Evolutionary conservation across 805 yeast genomes (phyloP).

Genomic region (Nakazawaea wyomingensis): DNA sequence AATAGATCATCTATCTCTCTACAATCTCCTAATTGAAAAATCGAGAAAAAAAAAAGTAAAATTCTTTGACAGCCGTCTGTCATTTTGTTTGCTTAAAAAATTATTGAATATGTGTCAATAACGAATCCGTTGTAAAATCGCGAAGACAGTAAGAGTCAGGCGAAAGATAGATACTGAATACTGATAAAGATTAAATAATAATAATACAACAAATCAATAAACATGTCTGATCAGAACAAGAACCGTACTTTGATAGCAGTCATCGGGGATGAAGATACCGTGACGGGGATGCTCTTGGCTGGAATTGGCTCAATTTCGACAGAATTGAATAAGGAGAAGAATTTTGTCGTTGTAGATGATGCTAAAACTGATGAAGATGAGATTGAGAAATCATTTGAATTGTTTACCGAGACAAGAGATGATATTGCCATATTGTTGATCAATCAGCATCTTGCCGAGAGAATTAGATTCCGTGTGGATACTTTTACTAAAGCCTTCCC

Average conservation of each 20-base stretch:
- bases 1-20: too few species aligned
- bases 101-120: neutral
- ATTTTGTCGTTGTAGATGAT: slow-evolving; percentile 77
- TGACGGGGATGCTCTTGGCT: slow-evolving; percentile 91
- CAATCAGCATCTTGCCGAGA: slow-evolving; percentile 92
- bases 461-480: slow-evolving; percentile 78
- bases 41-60: too few species aligned
- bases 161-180: too few species aligned
- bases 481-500: slow-evolving; percentile 88
- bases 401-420: slow-evolving; percentile 67
- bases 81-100: too few species aligned
- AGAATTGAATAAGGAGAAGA: slow-evolving; percentile 58
- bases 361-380: slow-evolving; percentile 74
- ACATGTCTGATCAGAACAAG: slow-evolving; percentile 32
- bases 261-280: slow-evolving; percentile 96
- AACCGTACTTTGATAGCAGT: slow-evolving; percentile 86
- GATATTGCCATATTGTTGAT: slow-evolving; percentile 91
- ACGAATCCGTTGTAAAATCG: neutral
- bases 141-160: too few species aligned
- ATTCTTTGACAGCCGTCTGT: too few species aligned
- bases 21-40: too few species aligned
- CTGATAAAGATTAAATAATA: too few species aligned
- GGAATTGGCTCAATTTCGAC: slow-evolving; percentile 84
- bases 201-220: too few species aligned
- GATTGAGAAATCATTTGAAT: slow-evolving; percentile 67